Evolutionary conservation across 495 filamentous ascomycete genomes (phyloP).

Genomic region (Aspergillus baeticus): DNA sequence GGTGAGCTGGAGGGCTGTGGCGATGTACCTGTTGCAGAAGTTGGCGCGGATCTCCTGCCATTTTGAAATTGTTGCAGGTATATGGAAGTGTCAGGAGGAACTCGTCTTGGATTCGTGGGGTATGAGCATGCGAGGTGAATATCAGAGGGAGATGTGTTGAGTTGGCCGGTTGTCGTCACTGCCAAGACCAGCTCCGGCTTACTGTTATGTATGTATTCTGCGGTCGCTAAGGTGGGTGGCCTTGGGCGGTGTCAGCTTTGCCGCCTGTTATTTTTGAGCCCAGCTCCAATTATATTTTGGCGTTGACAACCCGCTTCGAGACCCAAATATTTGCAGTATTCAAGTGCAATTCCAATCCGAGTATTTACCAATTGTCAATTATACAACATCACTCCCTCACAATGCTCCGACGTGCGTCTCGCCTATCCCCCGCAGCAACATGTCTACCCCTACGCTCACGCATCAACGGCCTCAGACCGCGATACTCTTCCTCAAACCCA

Average conservation of each 20-base stretch:
- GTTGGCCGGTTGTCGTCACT: constrained; percentile 4
- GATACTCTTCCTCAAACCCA: constrained; percentile 31
- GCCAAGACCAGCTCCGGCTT: constrained; percentile 2
- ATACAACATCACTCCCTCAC: not conserved
- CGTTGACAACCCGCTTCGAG: no score
- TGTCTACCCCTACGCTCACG: not conserved
- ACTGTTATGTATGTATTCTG: no score
- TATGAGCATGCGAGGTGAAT: not conserved
- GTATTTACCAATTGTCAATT: no score
- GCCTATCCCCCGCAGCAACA: constrained; percentile 21
- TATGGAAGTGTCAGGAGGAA: no score
- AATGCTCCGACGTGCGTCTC: constrained; percentile 21
- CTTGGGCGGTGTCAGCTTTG: not conserved
- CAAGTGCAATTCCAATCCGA: no score
- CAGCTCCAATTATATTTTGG: not conserved
- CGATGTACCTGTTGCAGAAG: constrained; percentile 55
- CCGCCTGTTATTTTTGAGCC: not conserved
- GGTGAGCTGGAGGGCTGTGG: constrained; percentile 15
- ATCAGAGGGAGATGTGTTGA: not conserved
- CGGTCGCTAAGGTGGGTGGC: no score
- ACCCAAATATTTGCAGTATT: no score
- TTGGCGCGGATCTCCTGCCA: constrained; percentile 55
- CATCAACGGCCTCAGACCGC: not conserved
- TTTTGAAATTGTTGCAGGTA: no score
- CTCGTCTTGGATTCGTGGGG: not conserved